Conservation (phyloP, 2,329 filamentous ascomycete species). For the Ambrosiella beaveri region DNA sequence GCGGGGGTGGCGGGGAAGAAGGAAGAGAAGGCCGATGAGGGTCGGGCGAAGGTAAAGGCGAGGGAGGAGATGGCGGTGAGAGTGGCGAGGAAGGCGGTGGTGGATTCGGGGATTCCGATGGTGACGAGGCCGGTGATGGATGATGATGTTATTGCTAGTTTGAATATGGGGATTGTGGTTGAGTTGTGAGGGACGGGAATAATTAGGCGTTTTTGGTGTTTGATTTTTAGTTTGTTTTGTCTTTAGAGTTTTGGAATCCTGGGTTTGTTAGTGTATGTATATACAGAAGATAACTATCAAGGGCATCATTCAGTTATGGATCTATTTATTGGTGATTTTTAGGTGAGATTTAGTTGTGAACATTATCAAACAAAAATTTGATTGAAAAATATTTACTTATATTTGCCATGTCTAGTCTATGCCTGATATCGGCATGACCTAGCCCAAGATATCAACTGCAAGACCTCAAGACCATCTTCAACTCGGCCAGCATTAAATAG, state of each 20-base stretch:
- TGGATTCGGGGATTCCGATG: constrained; percentile 33
- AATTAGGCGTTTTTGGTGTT: neutral
- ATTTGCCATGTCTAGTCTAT: too few species aligned
- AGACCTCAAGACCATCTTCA: too few species aligned
- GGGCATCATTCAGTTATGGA: too few species aligned
- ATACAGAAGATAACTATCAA: neutral
- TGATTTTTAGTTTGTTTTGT: neutral
- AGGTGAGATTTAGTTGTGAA: too few species aligned
- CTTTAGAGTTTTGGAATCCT: neutral
- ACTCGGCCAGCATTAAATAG: neutral
- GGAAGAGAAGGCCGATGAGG: neutral
- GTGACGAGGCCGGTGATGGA: constrained; percentile 71
- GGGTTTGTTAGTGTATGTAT: neutral
- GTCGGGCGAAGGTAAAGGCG: constrained; percentile 25
- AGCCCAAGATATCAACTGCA: too few species aligned
- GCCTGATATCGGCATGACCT: too few species aligned
- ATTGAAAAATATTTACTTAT: too few species aligned
- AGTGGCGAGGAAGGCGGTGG: neutral
- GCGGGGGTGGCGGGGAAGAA: neutral
- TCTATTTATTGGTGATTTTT: too few species aligned
- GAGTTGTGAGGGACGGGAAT: constrained; percentile 25
- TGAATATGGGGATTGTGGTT: constrained; percentile 86
- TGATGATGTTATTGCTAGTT: constrained; percentile 75
- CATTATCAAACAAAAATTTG: too few species aligned
- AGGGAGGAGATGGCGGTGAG: constrained; percentile 10